These are phyloP conservation scores for Zygnema cylindricum DNA, from an alignment of 139 green algal genomes.

Conservation along the genomic window DNA sequence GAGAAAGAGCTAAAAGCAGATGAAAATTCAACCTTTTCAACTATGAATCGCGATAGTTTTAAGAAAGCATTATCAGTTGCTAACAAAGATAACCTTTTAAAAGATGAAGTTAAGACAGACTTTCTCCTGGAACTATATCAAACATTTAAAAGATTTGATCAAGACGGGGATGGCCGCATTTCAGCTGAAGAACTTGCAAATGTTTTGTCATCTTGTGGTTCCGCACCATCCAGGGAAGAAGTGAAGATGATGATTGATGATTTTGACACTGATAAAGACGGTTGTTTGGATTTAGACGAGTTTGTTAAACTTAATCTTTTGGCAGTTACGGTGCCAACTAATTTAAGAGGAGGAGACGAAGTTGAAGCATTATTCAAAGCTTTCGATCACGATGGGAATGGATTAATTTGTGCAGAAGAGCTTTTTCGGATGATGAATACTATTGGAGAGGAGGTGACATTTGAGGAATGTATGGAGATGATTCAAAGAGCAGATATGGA, in stretches of 20 bases:
- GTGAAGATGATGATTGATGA: conserved; percentile 58
- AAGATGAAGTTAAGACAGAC: neutral
- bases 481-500: conserved; percentile 5
- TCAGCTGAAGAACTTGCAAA: conserved; percentile 39
- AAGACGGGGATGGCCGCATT: conserved; percentile 47
- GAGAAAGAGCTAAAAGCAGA: neutral
- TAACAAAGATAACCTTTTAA: neutral
- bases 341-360: conserved; percentile 9
- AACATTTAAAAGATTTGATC: conserved; percentile 58
- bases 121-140: conserved; percentile 42
- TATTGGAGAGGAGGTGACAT: conserved; percentile 3
- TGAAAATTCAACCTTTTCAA: neutral
- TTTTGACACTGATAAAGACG: conserved; percentile 51
- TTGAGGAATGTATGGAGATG: conserved; percentile 18
- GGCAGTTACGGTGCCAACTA: neutral
- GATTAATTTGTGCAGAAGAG: conserved; percentile 31
- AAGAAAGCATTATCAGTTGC: neutral
- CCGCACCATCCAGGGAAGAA: neutral
- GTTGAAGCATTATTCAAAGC: conserved; percentile 24
- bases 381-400: conserved; percentile 24
- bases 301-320: conserved; percentile 55
- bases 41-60: neutral
- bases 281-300: conserved; percentile 55
- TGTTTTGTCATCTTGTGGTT: conserved; percentile 35
- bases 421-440: conserved; percentile 3